Conservation (phyloP, 2,329 filamentous ascomycete species). For the Phaeosphaeriaceae sp. region DNA sequence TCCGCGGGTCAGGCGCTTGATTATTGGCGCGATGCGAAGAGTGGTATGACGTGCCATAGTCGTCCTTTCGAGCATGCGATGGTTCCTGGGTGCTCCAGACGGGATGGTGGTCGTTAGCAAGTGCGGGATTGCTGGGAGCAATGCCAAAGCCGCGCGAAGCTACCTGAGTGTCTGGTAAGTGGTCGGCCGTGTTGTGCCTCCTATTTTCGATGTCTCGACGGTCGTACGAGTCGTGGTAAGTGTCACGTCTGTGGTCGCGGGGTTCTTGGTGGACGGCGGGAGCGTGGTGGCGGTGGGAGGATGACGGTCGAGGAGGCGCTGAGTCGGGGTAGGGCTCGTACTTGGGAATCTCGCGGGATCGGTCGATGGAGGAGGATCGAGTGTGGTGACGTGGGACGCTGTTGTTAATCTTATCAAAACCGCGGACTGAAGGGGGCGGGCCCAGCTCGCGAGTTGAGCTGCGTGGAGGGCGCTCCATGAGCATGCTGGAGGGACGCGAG, state of each 20-base stretch:
- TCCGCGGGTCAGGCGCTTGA: constrained; percentile 40
- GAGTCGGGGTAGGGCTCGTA: constrained; percentile 51
- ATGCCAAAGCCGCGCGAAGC: constrained; percentile 59
- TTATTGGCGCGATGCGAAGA: constrained; percentile 35
- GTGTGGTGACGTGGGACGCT: constrained; percentile 29
- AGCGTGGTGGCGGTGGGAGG: constrained; percentile 52
- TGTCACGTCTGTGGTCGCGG: constrained; percentile 50
- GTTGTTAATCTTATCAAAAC: constrained; percentile 72
- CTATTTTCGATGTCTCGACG: constrained; percentile 50
- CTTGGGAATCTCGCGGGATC: constrained; percentile 40
- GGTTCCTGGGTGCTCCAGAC: constrained; percentile 30
- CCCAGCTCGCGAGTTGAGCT: constrained; percentile 47
- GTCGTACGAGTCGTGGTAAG: constrained; percentile 54
- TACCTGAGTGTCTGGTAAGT: constrained; percentile 54
- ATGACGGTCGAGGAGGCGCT: constrained; percentile 37
- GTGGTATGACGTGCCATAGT: constrained; percentile 34
- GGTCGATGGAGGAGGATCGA: constrained; percentile 43
- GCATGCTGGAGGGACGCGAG: constrained; percentile 55
- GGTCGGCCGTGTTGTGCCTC: constrained; percentile 44
- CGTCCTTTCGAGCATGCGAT: constrained; percentile 13
- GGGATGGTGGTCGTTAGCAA: constrained; percentile 46
- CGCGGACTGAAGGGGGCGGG: constrained; percentile 74
- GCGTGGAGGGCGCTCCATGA: constrained; percentile 48
- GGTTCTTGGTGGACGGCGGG: constrained; percentile 58
- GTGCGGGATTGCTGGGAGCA: constrained; percentile 25